A percentile compares a stretch with the other conserved stretches of the same genome.
phyloP scores from a whole-genome alignment of 2,329 filamentous ascomycete genomes.

The Epichloe amarillans region DNA sequence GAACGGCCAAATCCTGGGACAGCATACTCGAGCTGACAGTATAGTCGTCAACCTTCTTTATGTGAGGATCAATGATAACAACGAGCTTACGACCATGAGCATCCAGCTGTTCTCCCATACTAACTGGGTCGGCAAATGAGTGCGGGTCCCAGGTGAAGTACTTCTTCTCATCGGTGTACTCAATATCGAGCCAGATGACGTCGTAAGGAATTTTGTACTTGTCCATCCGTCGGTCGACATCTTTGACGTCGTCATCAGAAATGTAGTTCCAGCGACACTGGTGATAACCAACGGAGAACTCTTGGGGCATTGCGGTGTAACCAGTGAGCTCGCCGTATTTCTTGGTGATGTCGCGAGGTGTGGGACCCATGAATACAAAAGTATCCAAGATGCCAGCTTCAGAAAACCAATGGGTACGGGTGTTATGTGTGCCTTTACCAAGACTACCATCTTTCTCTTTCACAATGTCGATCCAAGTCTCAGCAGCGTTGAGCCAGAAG shows the following conservation, averaged over 20 bases:
- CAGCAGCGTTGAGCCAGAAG: constrained; percentile 94
- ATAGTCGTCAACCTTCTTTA: constrained; percentile 82
- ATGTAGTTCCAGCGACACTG: constrained; percentile 99
- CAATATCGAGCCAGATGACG: constrained; percentile 97
- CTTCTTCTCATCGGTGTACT: constrained; percentile 93
- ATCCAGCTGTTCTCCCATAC: constrained; percentile 81
- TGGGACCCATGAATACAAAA: constrained; percentile 88
- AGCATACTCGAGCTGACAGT: constrained; percentile 67
- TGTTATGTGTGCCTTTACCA: constrained; percentile 55
- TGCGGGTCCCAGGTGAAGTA: constrained; percentile 96
- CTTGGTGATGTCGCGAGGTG: constrained; percentile 66
- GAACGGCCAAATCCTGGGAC: constrained; percentile 68
- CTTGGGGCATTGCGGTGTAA: constrained; percentile 78
- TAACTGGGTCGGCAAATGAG: constrained; percentile 72
- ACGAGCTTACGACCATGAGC: constrained; percentile 81
- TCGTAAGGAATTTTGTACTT: constrained; percentile 93
- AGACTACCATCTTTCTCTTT: constrained; percentile 64
- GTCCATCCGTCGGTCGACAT: constrained; percentile 93
- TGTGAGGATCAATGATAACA: constrained; percentile 90
- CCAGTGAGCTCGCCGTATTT: constrained; percentile 84
- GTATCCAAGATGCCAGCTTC: constrained; percentile 82
- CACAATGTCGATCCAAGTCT: constrained; percentile 93
- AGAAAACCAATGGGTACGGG: constrained; percentile 93
- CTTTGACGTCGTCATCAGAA: constrained; percentile 90
- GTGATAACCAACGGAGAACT: constrained; percentile 87